Base-by-base conservation (phyloP, 441 rosid species). In the Jatropha multifida region DNA sequence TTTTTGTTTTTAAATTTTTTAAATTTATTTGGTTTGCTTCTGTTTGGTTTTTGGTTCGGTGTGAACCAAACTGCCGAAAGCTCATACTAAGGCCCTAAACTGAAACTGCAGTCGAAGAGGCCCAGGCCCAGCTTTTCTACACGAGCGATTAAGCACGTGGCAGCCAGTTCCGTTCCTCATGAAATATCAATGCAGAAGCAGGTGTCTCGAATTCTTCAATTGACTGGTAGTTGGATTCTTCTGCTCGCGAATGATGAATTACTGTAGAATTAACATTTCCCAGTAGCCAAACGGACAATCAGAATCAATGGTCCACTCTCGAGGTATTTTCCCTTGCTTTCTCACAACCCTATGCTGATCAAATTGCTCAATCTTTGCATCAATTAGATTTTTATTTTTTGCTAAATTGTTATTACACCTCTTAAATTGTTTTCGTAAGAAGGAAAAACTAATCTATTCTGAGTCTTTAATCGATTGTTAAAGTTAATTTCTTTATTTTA, bases 221-320 rank as follows among this genome's bases (percentile, higher is more conserved):
- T 61, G 65, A 61, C 42, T 61, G 65, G 32, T 61, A 61, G 65
- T 61, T 61, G 7, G 27, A 12, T 61, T 61, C 65, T 27, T 32
- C 65, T 27, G 40, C 42, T 32, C 4, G 6, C 65, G 6, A 32
- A 32, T 6, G 38, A 11, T 61, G 32, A 13, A 12, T 26, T 3
- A 27, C 65, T 32, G 18, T n/a, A 9, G 9, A 56, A 6, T n/a
- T 56, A 17, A 56, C 7, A 5, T 61, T 61, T 32, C 42, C 42
- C n/a, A 26, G 65, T 14, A 32, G 9, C 42, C 65, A 48, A 68
- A 26, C 12, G 2, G 12, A 7, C 23, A 23, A 42, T 2, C 37
- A 42, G 42, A 41, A 41, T 41, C 63, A 38, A 62, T 62, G 76
- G 18, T 73, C 61, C 5, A 62, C 46, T 38, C 61, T 72, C 66